phyloP scores from a whole-genome alignment of 805 yeast genomes.

The Cyberlindnera lachancei region DNA sequence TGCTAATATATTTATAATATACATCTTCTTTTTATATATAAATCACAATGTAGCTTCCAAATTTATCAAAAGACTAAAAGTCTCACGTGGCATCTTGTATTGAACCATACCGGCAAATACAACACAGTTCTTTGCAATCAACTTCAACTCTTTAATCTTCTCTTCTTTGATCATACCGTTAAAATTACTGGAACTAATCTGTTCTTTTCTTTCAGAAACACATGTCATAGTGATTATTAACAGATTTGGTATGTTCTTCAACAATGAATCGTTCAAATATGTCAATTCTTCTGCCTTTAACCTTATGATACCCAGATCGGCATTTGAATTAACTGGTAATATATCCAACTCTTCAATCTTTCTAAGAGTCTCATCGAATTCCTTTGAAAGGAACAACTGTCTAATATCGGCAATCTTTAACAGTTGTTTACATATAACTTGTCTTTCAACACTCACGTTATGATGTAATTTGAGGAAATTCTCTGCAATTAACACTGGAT shows the following conservation, averaged over 20 bases:
- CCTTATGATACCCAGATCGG: slow-evolving; percentile 36
- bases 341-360: slow-evolving; percentile 54
- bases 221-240: slow-evolving; percentile 78
- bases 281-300: slow-evolving; percentile 61
- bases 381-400: slow-evolving; percentile 43
- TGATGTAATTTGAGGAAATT: slow-evolving; percentile 40
- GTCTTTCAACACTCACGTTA: slow-evolving; percentile 50
- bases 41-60: slow-evolving; percentile 40
- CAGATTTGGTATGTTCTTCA: slow-evolving; percentile 73
- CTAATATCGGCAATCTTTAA: slow-evolving; percentile 65
- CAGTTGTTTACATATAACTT: slow-evolving; percentile 58
- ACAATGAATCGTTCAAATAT: slow-evolving; percentile 57
- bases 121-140: slow-evolving; percentile 81
- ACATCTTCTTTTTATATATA: too few relatives aligned
- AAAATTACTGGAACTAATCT: slow-evolving; percentile 29
- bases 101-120: slow-evolving; percentile 92
- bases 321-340: slow-evolving; percentile 47
- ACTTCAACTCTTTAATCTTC: slow-evolving; percentile 46
- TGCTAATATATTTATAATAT: too few relatives aligned
- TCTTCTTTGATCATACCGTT: slow-evolving; percentile 43
- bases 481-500: slow-evolving; percentile 31
- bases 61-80: slow-evolving; percentile 61
- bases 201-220: slow-evolving; percentile 49
- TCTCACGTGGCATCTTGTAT: slow-evolving; percentile 83
- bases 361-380: slow-evolving; percentile 52